Conservation (phyloP, 2,329 filamentous ascomycete species). For the Colletotrichum liriopes region DNA sequence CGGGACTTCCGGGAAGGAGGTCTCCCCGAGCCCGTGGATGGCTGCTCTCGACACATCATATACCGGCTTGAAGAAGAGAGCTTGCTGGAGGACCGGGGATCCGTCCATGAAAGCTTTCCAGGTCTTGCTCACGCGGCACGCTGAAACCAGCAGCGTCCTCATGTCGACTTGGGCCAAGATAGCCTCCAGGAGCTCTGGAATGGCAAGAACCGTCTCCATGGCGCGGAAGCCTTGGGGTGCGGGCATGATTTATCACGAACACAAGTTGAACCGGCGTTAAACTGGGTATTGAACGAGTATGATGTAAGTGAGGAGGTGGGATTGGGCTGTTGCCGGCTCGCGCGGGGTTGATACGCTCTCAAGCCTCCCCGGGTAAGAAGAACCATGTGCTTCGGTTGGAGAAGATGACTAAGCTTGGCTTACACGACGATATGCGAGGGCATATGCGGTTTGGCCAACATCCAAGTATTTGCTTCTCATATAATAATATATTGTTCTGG, state of each 20-base stretch:
- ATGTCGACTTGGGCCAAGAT: slow-evolving; percentile 48
- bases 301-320: slow-evolving; percentile 30
- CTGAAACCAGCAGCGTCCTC: slow-evolving; percentile 48
- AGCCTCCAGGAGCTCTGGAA: slow-evolving; percentile 49
- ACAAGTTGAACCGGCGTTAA: not conserved
- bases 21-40: not conserved
- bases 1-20: not conserved
- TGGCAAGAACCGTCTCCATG: slow-evolving; percentile 33
- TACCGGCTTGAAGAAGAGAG: slow-evolving; percentile 34
- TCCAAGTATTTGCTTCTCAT: not conserved
- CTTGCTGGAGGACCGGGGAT: slow-evolving; percentile 23
- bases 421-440: not conserved
- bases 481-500: not conserved
- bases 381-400: slow-evolving; percentile 27
- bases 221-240: not conserved
- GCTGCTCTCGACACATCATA: not conserved
- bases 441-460: not conserved
- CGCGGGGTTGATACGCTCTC: slow-evolving; percentile 35
- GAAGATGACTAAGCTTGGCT: slow-evolving; percentile 40
- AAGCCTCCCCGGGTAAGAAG: slow-evolving; percentile 30
- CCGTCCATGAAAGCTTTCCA: slow-evolving; percentile 43
- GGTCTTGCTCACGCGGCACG: slow-evolving; percentile 45
- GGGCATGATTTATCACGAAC: slow-evolving; percentile 10
- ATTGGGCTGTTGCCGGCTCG: slow-evolving; percentile 26
- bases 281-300: not conserved